Evolutionary conservation across 1,284 basidiomycete species (phyloP), one percentile per base, ranked within the genome.

Genomic region (Ceraceosorus guamensis): DNA sequence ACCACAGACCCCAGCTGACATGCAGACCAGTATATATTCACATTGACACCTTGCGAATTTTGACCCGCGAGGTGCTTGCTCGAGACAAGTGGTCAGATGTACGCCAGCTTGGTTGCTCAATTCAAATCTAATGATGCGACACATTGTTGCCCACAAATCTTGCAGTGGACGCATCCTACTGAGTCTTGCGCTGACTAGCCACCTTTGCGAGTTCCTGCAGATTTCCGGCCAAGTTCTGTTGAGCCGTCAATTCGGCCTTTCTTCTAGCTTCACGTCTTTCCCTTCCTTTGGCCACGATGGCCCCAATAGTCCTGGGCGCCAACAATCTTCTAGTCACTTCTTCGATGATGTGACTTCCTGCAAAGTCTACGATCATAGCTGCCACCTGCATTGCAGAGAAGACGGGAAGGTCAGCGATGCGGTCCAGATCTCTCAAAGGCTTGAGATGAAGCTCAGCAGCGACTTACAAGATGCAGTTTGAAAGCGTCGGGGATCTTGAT

Each of bases 331-430:
- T 97, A 81, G 90, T 92, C 8, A 80, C 77, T 50, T 82, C 81
- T 77, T 98, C 92, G 49, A 96, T 82, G 51, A 86, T 64, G 82
- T 83, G 96, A 72, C 91, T 96, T 0, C 89, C 90, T 5, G 78
- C 83, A 69, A 96, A 95, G 79, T 99, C 93, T 56, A 86, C 73
- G 32, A 87, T 73, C 92, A 98, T 98, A 46, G 84, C 81, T 10
- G 44, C 44, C 1, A 72, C 24, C 24, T 24, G 39, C 16, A 41
- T 16, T 41, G 39, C 39, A 41, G 39, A 41, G 39, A 16, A 16
- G 10, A 49, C 31, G 14, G 24, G 2, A n/a, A 7, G 35, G 11
- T 14, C 8, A 13, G 47, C 47, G 24, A 8, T 49, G 35, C 14
- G 6, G 32, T 32, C 14, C 32, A 32, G 13, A 11, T n/a, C 24